Percentiles rank a stretch among this genome's conserved stretches.
These are phyloP conservation scores for Tetrahymena elliotti DNA, from an alignment of 73 alveolate genomes.

Conservation along the genomic window DNA sequence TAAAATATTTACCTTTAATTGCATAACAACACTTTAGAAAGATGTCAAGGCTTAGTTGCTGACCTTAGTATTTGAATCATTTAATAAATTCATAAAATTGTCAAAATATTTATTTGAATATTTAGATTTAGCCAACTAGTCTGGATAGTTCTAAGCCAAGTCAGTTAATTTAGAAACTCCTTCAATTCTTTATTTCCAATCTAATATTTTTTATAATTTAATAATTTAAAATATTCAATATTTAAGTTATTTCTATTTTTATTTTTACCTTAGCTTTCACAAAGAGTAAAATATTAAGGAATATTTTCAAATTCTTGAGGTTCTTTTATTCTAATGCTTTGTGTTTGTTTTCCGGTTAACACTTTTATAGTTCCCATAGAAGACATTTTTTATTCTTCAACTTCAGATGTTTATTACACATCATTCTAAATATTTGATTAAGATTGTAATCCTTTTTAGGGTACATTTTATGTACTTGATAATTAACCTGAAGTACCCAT, in stretches of 20 bases:
- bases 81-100: background rate
- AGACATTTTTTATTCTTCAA: background rate
- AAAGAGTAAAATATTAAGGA: background rate
- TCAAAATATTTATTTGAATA: constrained; percentile 24
- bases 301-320: constrained; percentile 26
- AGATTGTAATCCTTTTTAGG: background rate
- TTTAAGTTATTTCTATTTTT: background rate
- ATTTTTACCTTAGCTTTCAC: background rate
- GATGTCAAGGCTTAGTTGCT: constrained; percentile 8
- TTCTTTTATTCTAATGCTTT: background rate
- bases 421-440: background rate
- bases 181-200: constrained; percentile 28
- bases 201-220: background rate
- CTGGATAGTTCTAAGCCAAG: constrained; percentile 7
- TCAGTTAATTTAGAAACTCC: constrained; percentile 7
- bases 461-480: background rate
- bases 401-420: background rate
- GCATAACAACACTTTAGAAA: constrained; percentile 2
- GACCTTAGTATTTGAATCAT: constrained; percentile 26
- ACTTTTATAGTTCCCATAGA: background rate
- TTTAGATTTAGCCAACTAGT: constrained; percentile 7
- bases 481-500: background rate
- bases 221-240: background rate
- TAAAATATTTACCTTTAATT: constrained; percentile 1
- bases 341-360: constrained; percentile 7